Evolutionary conservation across 163 green algal species (phyloP).

Genomic region (Chlamydomonas reinhardtii): DNA sequence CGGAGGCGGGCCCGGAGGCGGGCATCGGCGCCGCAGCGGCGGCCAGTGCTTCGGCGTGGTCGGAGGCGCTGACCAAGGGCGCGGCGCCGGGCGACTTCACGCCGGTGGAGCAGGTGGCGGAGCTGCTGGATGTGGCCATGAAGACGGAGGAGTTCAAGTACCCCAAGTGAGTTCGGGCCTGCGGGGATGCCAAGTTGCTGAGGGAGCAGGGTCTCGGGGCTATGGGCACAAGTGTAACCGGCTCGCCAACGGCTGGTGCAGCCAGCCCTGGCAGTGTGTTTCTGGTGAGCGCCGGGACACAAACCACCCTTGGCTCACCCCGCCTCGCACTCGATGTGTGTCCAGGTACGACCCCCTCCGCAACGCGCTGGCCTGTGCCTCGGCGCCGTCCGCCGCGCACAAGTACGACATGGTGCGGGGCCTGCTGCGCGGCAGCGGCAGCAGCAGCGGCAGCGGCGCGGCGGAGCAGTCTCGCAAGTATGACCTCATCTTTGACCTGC

Average conservation of each 20-base stretch:
- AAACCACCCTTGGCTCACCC: too few species aligned
- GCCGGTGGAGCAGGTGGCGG: constrained; percentile 32
- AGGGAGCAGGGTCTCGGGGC: too few species aligned
- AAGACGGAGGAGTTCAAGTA: constrained; percentile 40
- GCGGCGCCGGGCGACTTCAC: constrained; percentile 6
- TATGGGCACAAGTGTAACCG: too few species aligned
- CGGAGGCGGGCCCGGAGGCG: not conserved
- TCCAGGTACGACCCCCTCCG: constrained; percentile 48
- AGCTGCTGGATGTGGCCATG: constrained; percentile 43
- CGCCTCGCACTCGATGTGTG: too few species aligned
- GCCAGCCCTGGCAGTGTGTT: too few species aligned
- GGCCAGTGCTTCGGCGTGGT: not conserved
- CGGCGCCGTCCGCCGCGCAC: constrained; percentile 8
- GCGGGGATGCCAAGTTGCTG: too few species aligned
- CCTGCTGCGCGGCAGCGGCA: not conserved
- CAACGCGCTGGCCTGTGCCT: not conserved
- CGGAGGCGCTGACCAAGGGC: constrained; percentile 9
- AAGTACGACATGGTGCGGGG: constrained; percentile 42
- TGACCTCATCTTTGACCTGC: constrained; percentile 43
- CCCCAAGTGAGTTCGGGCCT: constrained; percentile 9
- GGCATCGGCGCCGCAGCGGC: constrained; percentile 4
- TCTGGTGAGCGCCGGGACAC: too few species aligned
- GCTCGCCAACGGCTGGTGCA: too few species aligned
- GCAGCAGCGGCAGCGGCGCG: not conserved
- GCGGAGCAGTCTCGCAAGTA: constrained; percentile 19